These are phyloP conservation scores for Pseudonitzschia delicatissima DNA, from an alignment of 108 stramenopile genomes.

Conservation along the genomic window DNA sequence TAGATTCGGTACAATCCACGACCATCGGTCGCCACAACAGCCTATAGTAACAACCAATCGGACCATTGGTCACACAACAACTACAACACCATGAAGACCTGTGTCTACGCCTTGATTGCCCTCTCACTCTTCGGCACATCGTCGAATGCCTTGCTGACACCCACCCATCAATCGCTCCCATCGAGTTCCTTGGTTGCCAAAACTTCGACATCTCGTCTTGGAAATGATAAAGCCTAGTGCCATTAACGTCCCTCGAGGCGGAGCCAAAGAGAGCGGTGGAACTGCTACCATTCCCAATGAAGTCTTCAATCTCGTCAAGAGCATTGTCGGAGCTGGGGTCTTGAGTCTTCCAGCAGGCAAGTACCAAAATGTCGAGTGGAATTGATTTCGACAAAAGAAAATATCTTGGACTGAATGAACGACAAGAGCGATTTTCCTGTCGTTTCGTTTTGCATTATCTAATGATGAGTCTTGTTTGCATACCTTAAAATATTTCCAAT, in stretches of 20 bases:
- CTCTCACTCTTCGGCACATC: neutral
- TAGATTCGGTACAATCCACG: too few relatives aligned
- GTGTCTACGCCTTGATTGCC: too few relatives aligned
- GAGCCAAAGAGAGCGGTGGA: conserved; percentile 24
- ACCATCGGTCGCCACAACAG: too few relatives aligned
- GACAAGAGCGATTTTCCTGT: conserved; percentile 28
- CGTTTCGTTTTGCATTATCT: neutral
- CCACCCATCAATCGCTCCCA: conserved; percentile 6
- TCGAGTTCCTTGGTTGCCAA: conserved; percentile 11
- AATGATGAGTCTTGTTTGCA: too few relatives aligned
- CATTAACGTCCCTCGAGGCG: conserved; percentile 25
- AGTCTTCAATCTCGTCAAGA: conserved; percentile 92
- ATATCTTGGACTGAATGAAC: conserved; percentile 60
- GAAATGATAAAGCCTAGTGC: conserved; percentile 16
- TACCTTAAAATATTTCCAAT: neutral
- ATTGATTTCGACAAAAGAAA: neutral
- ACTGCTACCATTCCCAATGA: conserved; percentile 80
- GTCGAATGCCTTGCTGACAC: conserved; percentile 14
- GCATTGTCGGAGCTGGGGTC: conserved; percentile 92
- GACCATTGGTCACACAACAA: too few relatives aligned
- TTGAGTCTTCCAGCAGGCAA: conserved; percentile 90
- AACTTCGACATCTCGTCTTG: conserved; percentile 7
- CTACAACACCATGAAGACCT: too few relatives aligned
- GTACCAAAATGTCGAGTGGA: too few relatives aligned
- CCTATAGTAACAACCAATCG: too few relatives aligned